These are phyloP conservation scores for Nematocida ironsii DNA, from an alignment of 371 early-diverging fungal species.

Conservation along the genomic window DNA sequence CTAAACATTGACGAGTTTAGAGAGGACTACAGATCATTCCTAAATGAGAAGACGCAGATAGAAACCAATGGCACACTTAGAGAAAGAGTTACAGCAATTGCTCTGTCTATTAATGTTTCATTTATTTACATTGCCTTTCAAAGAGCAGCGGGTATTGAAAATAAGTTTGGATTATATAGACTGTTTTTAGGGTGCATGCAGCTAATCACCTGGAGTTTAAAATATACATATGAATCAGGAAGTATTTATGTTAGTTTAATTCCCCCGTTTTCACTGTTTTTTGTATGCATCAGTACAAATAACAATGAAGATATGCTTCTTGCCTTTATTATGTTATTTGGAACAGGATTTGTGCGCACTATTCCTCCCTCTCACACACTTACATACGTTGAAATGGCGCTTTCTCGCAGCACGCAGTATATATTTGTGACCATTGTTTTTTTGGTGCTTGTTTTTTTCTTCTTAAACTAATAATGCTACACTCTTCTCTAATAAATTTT, in stretches of 20 bases:
- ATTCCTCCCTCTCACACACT: neutral
- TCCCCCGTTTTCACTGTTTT: slow-evolving; percentile 34
- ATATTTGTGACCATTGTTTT: slow-evolving; percentile 11
- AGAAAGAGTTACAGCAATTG: slow-evolving; percentile 5
- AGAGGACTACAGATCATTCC: slow-evolving; percentile 35
- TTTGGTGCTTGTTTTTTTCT: neutral
- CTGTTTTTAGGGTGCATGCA: slow-evolving; percentile 46
- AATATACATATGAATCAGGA: neutral
- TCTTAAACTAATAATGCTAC: neutral
- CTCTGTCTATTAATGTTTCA: slow-evolving; percentile 31
- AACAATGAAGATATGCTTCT: slow-evolving; percentile 22
- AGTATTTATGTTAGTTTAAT: neutral
- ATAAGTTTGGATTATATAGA: slow-evolving; percentile 28
- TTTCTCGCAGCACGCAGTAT: slow-evolving; percentile 24
- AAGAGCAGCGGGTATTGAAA: slow-evolving; percentile 26
- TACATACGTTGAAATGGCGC: slow-evolving; percentile 10
- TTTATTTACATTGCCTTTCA: slow-evolving; percentile 55
- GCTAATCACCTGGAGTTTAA: slow-evolving; percentile 35
- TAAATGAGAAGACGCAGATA: slow-evolving; percentile 9
- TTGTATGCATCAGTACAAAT: slow-evolving; percentile 48
- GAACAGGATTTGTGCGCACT: slow-evolving; percentile 5
- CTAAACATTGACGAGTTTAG: slow-evolving; percentile 21
- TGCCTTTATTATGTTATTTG: slow-evolving; percentile 43
- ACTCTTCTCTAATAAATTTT: no score
- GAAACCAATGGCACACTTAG: neutral